Conservation (phyloP, 2,329 filamentous ascomycete species). For the Metarhizium album region DNA sequence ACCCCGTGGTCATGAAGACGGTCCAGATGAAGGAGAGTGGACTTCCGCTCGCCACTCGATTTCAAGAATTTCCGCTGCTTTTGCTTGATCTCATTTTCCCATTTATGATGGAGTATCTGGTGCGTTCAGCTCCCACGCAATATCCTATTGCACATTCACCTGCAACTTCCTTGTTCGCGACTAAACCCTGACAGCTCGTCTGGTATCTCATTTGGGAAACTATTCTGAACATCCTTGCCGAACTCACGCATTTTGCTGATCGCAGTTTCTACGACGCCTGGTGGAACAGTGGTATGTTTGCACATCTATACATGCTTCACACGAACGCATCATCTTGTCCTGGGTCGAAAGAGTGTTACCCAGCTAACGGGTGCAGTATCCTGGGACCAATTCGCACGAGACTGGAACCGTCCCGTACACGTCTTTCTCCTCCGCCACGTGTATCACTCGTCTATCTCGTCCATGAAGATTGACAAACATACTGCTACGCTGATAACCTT, state of each 20-base stretch:
- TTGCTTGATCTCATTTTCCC: conserved; percentile 68
- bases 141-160: no score
- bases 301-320: background rate
- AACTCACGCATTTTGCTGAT: conserved; percentile 67
- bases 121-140: conserved; percentile 13
- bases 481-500: conserved; percentile 69
- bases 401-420: conserved; percentile 71
- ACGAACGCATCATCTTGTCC: background rate
- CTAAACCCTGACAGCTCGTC: conserved; percentile 32
- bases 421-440: conserved; percentile 70
- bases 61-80: conserved; percentile 62
- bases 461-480: conserved; percentile 57
- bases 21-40: conserved; percentile 57
- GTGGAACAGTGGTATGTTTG: conserved; percentile 45
- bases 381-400: conserved; percentile 68
- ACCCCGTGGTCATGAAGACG: conserved; percentile 60
- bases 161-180: background rate
- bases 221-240: conserved; percentile 63
- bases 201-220: conserved; percentile 80
- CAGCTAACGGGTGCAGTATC: conserved; percentile 27
- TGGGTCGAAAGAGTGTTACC: no score
- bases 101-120: conserved; percentile 66
- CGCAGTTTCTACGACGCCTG: conserved; percentile 59
- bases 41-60: conserved; percentile 48
- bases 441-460: conserved; percentile 67